Base-by-base conservation (phyloP, 257 asterid species). In the Solanum sitiens region DNA sequence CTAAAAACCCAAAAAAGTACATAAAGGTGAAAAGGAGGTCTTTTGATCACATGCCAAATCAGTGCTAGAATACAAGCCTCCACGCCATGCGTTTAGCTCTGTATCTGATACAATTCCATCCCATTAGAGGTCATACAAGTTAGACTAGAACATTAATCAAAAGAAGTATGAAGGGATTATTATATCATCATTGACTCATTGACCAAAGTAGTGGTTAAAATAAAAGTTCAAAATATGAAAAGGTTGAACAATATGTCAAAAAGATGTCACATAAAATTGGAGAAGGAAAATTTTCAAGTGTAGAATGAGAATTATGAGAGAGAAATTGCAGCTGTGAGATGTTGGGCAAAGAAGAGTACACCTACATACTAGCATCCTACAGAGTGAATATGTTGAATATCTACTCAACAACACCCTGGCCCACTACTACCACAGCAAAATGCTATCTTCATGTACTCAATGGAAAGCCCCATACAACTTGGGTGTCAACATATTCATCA, bases 1-100 rank as follows among this genome's bases (percentile, higher is more conserved):
- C 99, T 95, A 83, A 59, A 87, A 89, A 73, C 74, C 63, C 2
- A 67, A 63, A 44, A 42, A 50, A 8, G 12, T 5, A 32, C 27
- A 86, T 12, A 32, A 45, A 73, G 53, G 39, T 76, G 42, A 47
- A 86, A 47, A 42, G 33, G 3, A 44, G 42, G 32, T 33, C 87
- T 86, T 86, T 39, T 70, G 50, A 70, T 72, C 23, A 71, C 70
- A 86, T 32, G 47, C 8, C n/a, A 83, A 85, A 70, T 16, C 44
- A 83, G 40, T 37, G 61, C 47, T 40, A 86, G 35, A 86, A 47
- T 40, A 86, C 33, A 72, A 37, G 68, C 39, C 67, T 13, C 30
- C 50, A 39, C 4, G 7, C 73, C 44, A 86, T 20, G 45, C 2
- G 15, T 44, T 47, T 47, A 30, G 45, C 33, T 21, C 73, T 44